Evolutionary conservation across 768 basidiomycete species (phyloP), one percentile per base, ranked within the genome.

Genomic region (Phanerodontia chrysosporium): DNA sequence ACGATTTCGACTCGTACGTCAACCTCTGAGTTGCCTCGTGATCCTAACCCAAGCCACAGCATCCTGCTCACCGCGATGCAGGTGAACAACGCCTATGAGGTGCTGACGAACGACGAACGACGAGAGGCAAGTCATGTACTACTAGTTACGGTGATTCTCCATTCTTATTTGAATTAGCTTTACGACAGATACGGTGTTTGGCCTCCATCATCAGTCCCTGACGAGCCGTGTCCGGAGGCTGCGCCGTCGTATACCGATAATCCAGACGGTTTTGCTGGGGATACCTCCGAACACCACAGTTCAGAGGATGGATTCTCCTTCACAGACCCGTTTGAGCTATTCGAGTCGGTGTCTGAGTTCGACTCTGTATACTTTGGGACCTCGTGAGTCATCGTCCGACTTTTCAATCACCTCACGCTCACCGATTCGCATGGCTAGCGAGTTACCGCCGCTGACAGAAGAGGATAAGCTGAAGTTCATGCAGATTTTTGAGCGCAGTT

Each of bases 51-150:
- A n/a, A n/a, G n/a, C n/a, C n/a, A n/a, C n/a, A n/a, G n/a, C n/a
- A n/a, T n/a, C n/a, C n/a, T n/a, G n/a, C n/a, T n/a, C n/a, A n/a
- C n/a, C n/a, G n/a, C n/a, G n/a, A n/a, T n/a, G n/a, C 29, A 90
- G 85, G 81, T 90, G 44, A 88, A 85, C 64, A 86, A 89, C 61
- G 89, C 89, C 28, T 92, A 90, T 65, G 89, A 92, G 68, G 80
- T 92, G 2, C 71, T 92, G 55, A 83, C 69, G 52, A 83, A 92
- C 65, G 65, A 79, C 1, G 71, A 79, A 55, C 90, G 80, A 58
- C 82, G 88, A 51, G 76, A 74, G 65, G 80, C 85, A 65, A 55
- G 78, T 65, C 22, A 25, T 22, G 5, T 21, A 2, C 28, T 24
- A n/a, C n/a, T n/a, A n/a, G 49, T 18, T 27, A 7, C 28, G 24